Percentiles rank a stretch among this genome's conserved stretches.
Evolutionary conservation across 2,329 filamentous ascomycete species (phyloP).

Genomic region (Fusarium fujikuroi): DNA sequence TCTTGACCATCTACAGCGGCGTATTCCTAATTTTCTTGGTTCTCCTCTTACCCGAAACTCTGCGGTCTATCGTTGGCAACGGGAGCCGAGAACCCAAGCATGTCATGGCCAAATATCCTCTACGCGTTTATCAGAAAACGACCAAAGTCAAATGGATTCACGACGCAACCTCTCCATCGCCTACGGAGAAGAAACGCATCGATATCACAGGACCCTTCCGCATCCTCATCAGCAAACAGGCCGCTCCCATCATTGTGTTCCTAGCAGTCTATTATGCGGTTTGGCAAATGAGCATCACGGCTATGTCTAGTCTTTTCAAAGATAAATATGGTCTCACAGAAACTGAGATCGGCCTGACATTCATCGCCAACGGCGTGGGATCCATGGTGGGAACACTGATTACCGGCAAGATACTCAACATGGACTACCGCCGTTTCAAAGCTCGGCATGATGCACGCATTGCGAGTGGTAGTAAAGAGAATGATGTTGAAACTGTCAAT

Average conservation of each 20-base stretch:
- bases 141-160: constrained; percentile 41
- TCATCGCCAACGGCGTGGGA: constrained; percentile 65
- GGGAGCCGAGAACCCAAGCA: constrained; percentile 56
- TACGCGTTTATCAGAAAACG: constrained; percentile 47
- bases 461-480: fast-evolving
- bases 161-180: fast-evolving
- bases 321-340: constrained; percentile 55
- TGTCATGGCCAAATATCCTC: constrained; percentile 43
- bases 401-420: constrained; percentile 63
- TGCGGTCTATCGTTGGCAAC: constrained; percentile 25
- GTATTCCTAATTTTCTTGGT: constrained; percentile 8
- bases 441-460: neutral
- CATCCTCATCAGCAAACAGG: constrained; percentile 58
- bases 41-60: constrained; percentile 19
- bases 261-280: constrained; percentile 62
- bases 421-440: constrained; percentile 59
- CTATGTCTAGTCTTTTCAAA: constrained; percentile 61
- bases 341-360: constrained; percentile 60
- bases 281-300: constrained; percentile 66
- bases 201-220: constrained; percentile 58
- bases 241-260: constrained; percentile 58
- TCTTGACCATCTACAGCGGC: constrained; percentile 27
- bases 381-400: constrained; percentile 64
- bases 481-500: fast-evolving
- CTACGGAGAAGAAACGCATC: constrained; percentile 47